Base-by-base conservation (phyloP, 495 filamentous ascomycete genomes). In the Xylaria curta region DNA sequence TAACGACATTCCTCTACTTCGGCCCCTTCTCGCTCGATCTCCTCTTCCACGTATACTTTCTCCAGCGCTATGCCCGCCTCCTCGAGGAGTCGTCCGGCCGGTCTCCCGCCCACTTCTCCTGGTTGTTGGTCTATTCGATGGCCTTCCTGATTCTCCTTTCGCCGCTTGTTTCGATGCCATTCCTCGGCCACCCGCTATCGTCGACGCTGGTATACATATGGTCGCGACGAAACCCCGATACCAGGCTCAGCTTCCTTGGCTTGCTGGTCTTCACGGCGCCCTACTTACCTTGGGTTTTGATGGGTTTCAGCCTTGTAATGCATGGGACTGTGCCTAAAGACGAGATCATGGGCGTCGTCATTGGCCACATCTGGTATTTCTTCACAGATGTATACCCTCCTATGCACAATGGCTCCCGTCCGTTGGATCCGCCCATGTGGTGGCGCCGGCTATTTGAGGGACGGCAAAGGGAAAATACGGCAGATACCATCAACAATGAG, bases 291-390 rank as follows among this genome's bases (percentile, higher is more conserved):
- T 98, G 96, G 96, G 97, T 99, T 9, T 82, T 99, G 77, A 94
- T 99, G 88, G 92, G 85, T 0, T 96, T 99, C 81, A 94, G 91
- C 69, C 81, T 98, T 61, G 83, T 96, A 17, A 83, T 98, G 75
- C 94, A 98, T 82, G 91, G 92, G 13, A 92, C 86, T 1, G 84
- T 97, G 42, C 96, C 96, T 15, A 97, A 97, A 86, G 96, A 99
- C 81, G 96, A 99, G 84, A 89, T 99, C 70, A 92, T 94, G 82
- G 96, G 96, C 8, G 92, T 97, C 19, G 88, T 95, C 8, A 93
- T 98, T 63, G 96, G 96, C 3, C 96, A 99, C 82, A 87, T 98
- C 40, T 99, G 95, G 92, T 99, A 98, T 79, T 99, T 97, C 84
- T 98, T 98, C 83, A 92, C 90, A 62, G 96, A 99, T 77, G 94